Conservation (phyloP, 352 stramenopile genomes). For the Pythium monospermum region DNA sequence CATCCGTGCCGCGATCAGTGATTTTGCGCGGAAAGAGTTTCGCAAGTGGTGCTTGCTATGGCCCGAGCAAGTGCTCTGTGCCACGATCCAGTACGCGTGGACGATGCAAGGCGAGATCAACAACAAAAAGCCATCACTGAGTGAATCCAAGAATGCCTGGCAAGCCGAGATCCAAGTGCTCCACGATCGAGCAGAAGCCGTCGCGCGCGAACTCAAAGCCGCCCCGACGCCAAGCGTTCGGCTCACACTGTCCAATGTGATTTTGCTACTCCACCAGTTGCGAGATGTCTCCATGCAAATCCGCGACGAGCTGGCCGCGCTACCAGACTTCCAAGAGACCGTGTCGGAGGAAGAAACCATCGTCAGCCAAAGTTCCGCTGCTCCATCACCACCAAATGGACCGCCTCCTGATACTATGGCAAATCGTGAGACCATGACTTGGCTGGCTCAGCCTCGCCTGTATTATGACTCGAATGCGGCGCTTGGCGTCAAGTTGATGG, state of each 20-base stretch:
- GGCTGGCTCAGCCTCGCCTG: slow-evolving; percentile 57
- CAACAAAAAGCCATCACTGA: slow-evolving; percentile 20
- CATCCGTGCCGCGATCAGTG: slow-evolving; percentile 49
- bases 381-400: too few relatives aligned
- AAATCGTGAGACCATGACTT: slow-evolving; percentile 28
- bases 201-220: slow-evolving; percentile 52
- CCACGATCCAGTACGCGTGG: slow-evolving; percentile 50
- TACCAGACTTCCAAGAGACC: background rate
- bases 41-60: slow-evolving; percentile 78
- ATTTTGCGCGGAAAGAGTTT: slow-evolving; percentile 73
- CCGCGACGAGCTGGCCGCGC: slow-evolving; percentile 21
- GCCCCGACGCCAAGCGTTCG: slow-evolving; percentile 27
- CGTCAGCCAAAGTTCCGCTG: background rate
- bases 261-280: slow-evolving; percentile 45
- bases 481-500: slow-evolving; percentile 46
- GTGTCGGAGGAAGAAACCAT: background rate
- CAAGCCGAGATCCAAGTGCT: slow-evolving; percentile 26
- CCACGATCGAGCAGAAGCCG: slow-evolving; percentile 25
- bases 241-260: slow-evolving; percentile 37
- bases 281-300: slow-evolving; percentile 41
- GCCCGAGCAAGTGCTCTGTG: slow-evolving; percentile 67
- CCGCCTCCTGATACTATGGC: background rate
- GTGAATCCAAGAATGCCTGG: slow-evolving; percentile 32
- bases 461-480: slow-evolving; percentile 54
- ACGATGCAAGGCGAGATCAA: slow-evolving; percentile 51